Evolutionary conservation across 2,329 filamentous ascomycete species (phyloP), one percentile per base, ranked within the genome.

Genomic region (Cercospora berteroae): DNA sequence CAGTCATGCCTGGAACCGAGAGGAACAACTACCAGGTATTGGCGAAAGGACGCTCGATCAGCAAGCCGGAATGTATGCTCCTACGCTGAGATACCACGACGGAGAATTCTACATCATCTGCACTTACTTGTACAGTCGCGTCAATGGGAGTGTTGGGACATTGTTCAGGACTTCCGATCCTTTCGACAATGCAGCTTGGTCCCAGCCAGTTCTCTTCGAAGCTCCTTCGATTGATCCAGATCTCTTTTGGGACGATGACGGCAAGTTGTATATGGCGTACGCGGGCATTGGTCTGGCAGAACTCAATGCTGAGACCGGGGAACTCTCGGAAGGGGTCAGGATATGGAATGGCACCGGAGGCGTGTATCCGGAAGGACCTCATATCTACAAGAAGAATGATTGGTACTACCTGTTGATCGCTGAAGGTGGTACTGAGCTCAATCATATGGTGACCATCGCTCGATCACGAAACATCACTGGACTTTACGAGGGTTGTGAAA

Each of bases 161-260:
- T 81, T 85, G 59, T 84, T 85, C 75, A 79, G 79, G 44, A 79
- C 80, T 0, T 75, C 77, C 1, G 73, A 85, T 61, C 80, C 81
- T 0, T 85, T 79, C 70, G 74, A 82, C 44, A 73, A 77, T 5
- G 50, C 68, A 12, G 76, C 82, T 0, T 87, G 85, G 84, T 80
- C 80, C 0, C 77, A 84, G 62, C 81, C 85, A 0, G 72, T 83
- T 0, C 80, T 82, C 61, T 86, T 85, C 70, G 77, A 83, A 12
- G 62, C 64, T 18, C 31, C 60, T 3, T 48, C 33, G 2, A 74
- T 74, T 42, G 74, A 75, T 57, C 72, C 73, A 4, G 71, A 72
- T 58, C 61, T 74, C 7, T 85, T 86, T 71, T 88, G 85, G 83
- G 83, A 88, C 60, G 81, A 82, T 0, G 82, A 88, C 57, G 86